phyloP scores from a whole-genome alignment of 179 eudicot genomes.

The Beta corolliflora region DNA sequence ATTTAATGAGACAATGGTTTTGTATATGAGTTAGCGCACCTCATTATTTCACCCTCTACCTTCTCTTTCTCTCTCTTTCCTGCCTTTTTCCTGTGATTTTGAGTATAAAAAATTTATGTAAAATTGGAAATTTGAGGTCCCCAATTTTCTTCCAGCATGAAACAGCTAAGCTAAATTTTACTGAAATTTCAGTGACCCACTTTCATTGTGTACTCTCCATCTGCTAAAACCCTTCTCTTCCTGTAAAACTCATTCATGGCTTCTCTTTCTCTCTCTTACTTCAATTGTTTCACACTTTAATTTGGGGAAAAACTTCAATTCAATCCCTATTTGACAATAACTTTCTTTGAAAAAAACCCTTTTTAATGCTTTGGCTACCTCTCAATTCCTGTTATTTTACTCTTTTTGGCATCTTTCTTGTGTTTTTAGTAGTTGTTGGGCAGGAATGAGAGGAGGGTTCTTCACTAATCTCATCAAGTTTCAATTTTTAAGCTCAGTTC shows the following conservation, averaged over 20 bases:
- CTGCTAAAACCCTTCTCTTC: neutral
- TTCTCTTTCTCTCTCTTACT: slow-evolving; percentile 16
- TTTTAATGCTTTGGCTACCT: slow-evolving; percentile 19
- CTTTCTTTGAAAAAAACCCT: neutral
- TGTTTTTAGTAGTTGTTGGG: slow-evolving; percentile 17
- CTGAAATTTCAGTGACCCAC: slow-evolving; percentile 17
- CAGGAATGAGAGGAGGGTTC: slow-evolving; percentile 54
- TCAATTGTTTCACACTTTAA: slow-evolving; percentile 7
- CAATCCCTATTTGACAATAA: slow-evolving; percentile 8
- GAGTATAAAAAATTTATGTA: neutral
- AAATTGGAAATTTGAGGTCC: slow-evolving; percentile 5
- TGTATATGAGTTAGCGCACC: slow-evolving; percentile 35
- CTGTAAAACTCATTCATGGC: slow-evolving; percentile 9
- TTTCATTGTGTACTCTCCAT: neutral
- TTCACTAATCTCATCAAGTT: slow-evolving; percentile 30
- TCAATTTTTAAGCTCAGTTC: slow-evolving; percentile 41
- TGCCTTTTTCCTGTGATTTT: neutral
- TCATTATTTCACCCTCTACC: slow-evolving; percentile 1
- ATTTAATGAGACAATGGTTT: slow-evolving; percentile 28
- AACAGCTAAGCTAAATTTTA: slow-evolving; percentile 18
- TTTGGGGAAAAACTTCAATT: slow-evolving; percentile 1
- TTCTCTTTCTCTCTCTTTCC: neutral
- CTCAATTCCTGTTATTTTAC: slow-evolving; percentile 16
- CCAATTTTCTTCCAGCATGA: slow-evolving; percentile 20
- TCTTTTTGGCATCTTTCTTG: slow-evolving; percentile 17